Percentiles rank a stretch among this genome's conserved stretches.
These are phyloP conservation scores for Colletotrichum sp. DNA, from an alignment of 2,329 filamentous ascomycete genomes.

Conservation along the genomic window DNA sequence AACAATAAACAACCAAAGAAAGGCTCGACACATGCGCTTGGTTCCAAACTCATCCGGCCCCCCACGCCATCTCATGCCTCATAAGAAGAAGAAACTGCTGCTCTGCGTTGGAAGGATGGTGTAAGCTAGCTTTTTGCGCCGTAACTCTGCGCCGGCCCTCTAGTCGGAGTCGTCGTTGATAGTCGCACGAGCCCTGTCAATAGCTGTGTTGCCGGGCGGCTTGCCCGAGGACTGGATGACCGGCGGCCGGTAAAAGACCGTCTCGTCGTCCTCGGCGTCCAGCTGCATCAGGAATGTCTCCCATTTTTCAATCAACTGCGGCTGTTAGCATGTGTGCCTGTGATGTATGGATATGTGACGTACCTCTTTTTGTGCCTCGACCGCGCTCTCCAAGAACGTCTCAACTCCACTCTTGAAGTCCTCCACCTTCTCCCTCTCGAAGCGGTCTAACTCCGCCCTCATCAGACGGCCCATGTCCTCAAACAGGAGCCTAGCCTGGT, in stretches of 20 bases:
- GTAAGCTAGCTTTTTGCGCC: slow-evolving; percentile 2
- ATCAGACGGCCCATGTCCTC: slow-evolving; percentile 97
- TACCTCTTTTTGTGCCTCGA: slow-evolving; percentile 98
- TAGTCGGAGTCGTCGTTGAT: slow-evolving; percentile 68
- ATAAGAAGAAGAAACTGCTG: not conserved
- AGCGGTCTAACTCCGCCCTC: slow-evolving; percentile 88
- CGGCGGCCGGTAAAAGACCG: slow-evolving; percentile 68
- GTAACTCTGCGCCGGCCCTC: slow-evolving; percentile 22
- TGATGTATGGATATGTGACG: slow-evolving; percentile 28
- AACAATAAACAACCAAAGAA: slow-evolving; percentile 2
- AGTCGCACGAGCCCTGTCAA: slow-evolving; percentile 62
- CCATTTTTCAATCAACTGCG: slow-evolving; percentile 82
- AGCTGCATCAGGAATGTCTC: slow-evolving; percentile 97
- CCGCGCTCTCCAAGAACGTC: slow-evolving; percentile 94
- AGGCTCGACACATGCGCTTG: slow-evolving; percentile 7
- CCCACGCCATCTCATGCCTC: not conserved
- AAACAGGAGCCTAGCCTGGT: slow-evolving; percentile 88
- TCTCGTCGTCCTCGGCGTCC: slow-evolving; percentile 88
- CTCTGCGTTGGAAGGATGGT: slow-evolving; percentile 2
- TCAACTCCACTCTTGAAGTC: slow-evolving; percentile 99
- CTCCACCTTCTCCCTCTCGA: slow-evolving; percentile 97
- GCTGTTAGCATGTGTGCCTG: not conserved
- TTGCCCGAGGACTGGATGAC: slow-evolving; percentile 58
- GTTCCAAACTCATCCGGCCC: not conserved
- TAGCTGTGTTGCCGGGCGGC: slow-evolving; percentile 60